Conservation (phyloP, 2,329 filamentous ascomycete genomes). For the Lecanosticta acicola region DNA sequence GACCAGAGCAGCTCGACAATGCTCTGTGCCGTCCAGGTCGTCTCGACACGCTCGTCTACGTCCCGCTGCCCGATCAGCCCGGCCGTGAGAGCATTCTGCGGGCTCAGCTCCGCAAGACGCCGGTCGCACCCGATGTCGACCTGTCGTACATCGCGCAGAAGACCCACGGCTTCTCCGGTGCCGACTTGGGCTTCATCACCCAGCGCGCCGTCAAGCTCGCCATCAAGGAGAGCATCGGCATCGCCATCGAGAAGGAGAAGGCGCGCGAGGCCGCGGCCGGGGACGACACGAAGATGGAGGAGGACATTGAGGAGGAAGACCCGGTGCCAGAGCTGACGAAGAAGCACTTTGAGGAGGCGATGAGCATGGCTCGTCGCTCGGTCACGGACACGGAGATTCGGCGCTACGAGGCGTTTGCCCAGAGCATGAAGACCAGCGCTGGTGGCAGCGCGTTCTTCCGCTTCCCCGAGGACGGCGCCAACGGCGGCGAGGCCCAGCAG, state of each 20-base stretch:
- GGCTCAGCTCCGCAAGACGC: slow-evolving; percentile 97
- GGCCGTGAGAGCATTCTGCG: slow-evolving; percentile 86
- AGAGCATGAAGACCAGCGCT: slow-evolving; percentile 98
- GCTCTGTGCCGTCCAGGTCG: slow-evolving; percentile 96
- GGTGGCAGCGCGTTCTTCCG: slow-evolving; percentile 91
- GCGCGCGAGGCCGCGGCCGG: slow-evolving; percentile 66
- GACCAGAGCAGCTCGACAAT: slow-evolving; percentile 96
- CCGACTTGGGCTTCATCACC: slow-evolving; percentile 97
- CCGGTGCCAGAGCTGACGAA: slow-evolving; percentile 93
- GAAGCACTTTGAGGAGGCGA: slow-evolving; percentile 97
- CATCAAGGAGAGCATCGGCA: slow-evolving; percentile 91
- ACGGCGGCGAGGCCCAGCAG: slow-evolving; percentile 35
- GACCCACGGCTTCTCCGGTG: slow-evolving; percentile 99
- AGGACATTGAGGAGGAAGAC: slow-evolving; percentile 70
- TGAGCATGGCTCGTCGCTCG: slow-evolving; percentile 87
- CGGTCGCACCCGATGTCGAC: slow-evolving; percentile 80
- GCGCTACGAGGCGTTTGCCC: slow-evolving; percentile 95
- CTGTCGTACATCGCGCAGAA: slow-evolving; percentile 88
- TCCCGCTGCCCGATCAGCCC: slow-evolving; percentile 86
- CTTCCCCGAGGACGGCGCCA: slow-evolving; percentile 64
- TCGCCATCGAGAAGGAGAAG: slow-evolving; percentile 86
- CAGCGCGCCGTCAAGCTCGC: slow-evolving; percentile 98
- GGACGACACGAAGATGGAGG: slow-evolving; percentile 75
- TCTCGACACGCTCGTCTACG: slow-evolving; percentile 98
- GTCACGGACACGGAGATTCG: slow-evolving; percentile 96